Evolutionary conservation across 148 eudicot species (phyloP), one percentile per base, ranked within the genome.

Genomic region (Fagopyrum homotropicum): DNA sequence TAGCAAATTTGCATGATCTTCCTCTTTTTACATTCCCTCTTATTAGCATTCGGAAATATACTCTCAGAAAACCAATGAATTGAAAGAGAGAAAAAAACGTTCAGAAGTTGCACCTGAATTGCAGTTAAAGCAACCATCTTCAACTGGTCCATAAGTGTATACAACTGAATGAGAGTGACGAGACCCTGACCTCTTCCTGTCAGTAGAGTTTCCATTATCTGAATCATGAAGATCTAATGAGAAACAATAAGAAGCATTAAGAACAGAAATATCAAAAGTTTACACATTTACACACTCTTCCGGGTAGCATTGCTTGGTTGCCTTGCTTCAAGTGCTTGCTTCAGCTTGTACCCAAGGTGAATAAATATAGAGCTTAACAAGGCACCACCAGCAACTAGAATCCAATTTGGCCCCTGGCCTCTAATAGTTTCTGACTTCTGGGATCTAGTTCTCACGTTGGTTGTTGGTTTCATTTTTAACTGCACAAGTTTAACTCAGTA

Each of bases 331-430:
- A 92, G 82, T 74, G 84, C 86, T 85, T 89, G 92, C 84, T 92
- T 95, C 80, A 95, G 83, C 85, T 89, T 95, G 85, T 82, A 90
- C 73, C 97, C 99, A 54, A 95, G 77, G 51, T 91, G 99, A 74
- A 95, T 79, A 49, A 97, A 92, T 79, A 95, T 80, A 10, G 97
- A 90, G 81, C 97, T 90, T 75, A 95, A 73, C 82, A 95, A 80
- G 73, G 99, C 99, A 84, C 99, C 86, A 59, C 99, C 99, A 69
- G 94, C 90, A 73, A 95, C 78, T 73, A 92, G 84, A 72, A 92
- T 80, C 99, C 99, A 95, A 81, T 88, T 92, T 40, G 97, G 93
- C 35, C 97, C 92, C 74, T 85, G 87, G 30, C 89, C 87, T 80
- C 82, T 87, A 64, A 35, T 46, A 77, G 75, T 75, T 79, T 78